Percentiles rank a stretch among this genome's conserved stretches.
These are phyloP conservation scores for Aspergillus wentii DNA, from an alignment of 495 filamentous ascomycete genomes.

Conservation along the genomic window DNA sequence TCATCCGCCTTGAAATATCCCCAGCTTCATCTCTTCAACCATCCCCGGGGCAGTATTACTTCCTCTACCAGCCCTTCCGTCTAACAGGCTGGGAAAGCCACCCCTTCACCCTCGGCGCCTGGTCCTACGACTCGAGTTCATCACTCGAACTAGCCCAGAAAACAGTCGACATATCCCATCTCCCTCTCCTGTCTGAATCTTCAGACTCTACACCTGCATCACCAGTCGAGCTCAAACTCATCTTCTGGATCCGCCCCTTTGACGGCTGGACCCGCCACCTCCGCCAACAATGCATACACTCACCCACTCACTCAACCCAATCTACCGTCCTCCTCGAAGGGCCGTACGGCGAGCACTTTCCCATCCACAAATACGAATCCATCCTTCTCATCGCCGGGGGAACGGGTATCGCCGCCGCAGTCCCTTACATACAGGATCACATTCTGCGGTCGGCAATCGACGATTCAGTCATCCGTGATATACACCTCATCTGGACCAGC, in stretches of 20 bases:
- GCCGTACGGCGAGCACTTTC: slow-evolving; percentile 49
- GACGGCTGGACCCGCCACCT: slow-evolving; percentile 46
- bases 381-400: slow-evolving; percentile 57
- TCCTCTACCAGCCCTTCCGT: slow-evolving; percentile 47
- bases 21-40: slow-evolving; percentile 29
- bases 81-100: slow-evolving; percentile 54
- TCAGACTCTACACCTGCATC: not conserved
- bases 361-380: slow-evolving; percentile 44
- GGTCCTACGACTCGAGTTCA: slow-evolving; percentile 21
- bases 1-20: slow-evolving; percentile 44
- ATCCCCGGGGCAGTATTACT: slow-evolving; percentile 51
- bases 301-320: slow-evolving; percentile 10
- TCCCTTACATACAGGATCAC: slow-evolving; percentile 47
- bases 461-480: slow-evolving; percentile 18
- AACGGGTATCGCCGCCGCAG: slow-evolving; percentile 51
- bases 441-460: slow-evolving; percentile 14
- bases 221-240: slow-evolving; percentile 13
- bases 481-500: slow-evolving; percentile 38
- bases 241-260: slow-evolving; percentile 44
- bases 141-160: slow-evolving; percentile 4
- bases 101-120: slow-evolving; percentile 53
- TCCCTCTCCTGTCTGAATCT: slow-evolving; percentile 28
- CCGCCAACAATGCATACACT: slow-evolving; percentile 29
- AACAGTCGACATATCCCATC: slow-evolving; percentile 18
- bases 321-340: slow-evolving; percentile 49